Percentiles rank a stretch among this genome's conserved stretches.
phyloP scores from a whole-genome alignment of 208 protist genomes.

The Leishmania amazonensis region DNA sequence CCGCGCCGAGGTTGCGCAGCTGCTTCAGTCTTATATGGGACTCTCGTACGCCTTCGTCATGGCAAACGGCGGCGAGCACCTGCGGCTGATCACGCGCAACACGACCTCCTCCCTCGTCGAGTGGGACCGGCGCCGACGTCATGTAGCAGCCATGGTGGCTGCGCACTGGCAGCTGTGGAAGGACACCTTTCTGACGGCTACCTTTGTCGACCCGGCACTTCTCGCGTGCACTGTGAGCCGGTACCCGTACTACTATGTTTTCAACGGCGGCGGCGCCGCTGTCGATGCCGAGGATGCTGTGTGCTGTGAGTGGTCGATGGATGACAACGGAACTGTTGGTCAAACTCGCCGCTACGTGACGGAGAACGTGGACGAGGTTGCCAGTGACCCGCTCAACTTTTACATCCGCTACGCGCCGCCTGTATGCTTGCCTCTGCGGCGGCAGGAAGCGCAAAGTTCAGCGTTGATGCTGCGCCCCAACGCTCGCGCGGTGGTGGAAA shows the following conservation, averaged over 20 bases:
- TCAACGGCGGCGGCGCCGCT: conserved; percentile 9
- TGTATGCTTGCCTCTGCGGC: conserved; percentile 44
- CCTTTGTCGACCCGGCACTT: conserved; percentile 52
- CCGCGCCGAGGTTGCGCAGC: conserved; percentile 16
- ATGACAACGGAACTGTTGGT: conserved; percentile 39
- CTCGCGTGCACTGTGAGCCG: conserved; percentile 21
- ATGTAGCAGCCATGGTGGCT: conserved; percentile 17
- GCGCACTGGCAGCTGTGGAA: conserved; percentile 33
- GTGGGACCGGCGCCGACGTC: conserved; percentile 23
- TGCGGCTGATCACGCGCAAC: conserved; percentile 22
- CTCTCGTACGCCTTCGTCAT: conserved; percentile 29
- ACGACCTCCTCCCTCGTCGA: conserved; percentile 16
- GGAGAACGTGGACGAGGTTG: conserved; percentile 39
- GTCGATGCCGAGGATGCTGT: conserved; percentile 14
- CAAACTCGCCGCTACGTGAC: conserved; percentile 15
- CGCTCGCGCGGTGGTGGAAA: conserved; percentile 44
- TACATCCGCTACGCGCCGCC: conserved; percentile 64
- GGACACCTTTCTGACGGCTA: conserved; percentile 35
- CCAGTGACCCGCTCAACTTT: conserved; percentile 44
- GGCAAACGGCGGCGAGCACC: conserved; percentile 29
- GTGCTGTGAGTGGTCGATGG: conserved; percentile 29
- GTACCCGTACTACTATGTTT: conserved; percentile 30
- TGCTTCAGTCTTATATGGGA: conserved; percentile 24
- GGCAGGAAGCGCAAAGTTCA: conserved; percentile 4
- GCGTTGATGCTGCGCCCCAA: conserved; percentile 30